Base-by-base conservation (phyloP, 768 basidiomycete species). In the Hortiboletus campestris region DNA sequence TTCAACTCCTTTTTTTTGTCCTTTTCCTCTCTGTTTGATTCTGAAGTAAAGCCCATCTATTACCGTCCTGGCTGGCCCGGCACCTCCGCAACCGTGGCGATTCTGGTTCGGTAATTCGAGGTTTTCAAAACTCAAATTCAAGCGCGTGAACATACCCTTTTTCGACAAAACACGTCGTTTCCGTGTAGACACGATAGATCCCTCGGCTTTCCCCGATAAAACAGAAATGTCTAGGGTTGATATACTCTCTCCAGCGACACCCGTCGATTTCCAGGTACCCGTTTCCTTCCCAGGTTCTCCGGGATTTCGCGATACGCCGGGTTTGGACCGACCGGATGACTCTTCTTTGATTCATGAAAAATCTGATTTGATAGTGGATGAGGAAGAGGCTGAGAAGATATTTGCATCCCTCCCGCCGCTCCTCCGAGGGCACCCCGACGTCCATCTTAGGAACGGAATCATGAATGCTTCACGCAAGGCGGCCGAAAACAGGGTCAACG, bases 391-490 rank as follows among this genome's bases (percentile, higher is more conserved):
- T 48, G 82, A 83, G 35, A 65, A 67, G 41, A 75, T 82, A 25
- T 85, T 89, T 64, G 78, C 84, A 3, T 78, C 75, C 9, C 77
- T 93, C 10, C 89, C 91, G 9, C 82, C 85, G 17, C 79, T 93
- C 32, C 71, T 77, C 63, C 76, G 76, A 54, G 90, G 89, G 19
- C 87, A 87, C 62, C 82, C 88, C 29, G 84, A 88, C 47, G 67
- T 88, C 32, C 90, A 91, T 67, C 79, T 93, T 49, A 78, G 89
- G 45, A 83, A 83, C 58, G 89, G 89, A n/a, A 81, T 93, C 51
- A 84, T 91, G 76, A 77, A 78, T 28, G 85, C 88, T 1, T 75
- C 79, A 6, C 74, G 75, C 51, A 75, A 79, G 32, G 73, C 79
- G 19, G 78, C 78, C 34, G 78, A 76, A 25, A 76, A 81, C 55